phyloP scores from a whole-genome alignment of 768 basidiomycete species.

The Nevesoporus exiguus region DNA sequence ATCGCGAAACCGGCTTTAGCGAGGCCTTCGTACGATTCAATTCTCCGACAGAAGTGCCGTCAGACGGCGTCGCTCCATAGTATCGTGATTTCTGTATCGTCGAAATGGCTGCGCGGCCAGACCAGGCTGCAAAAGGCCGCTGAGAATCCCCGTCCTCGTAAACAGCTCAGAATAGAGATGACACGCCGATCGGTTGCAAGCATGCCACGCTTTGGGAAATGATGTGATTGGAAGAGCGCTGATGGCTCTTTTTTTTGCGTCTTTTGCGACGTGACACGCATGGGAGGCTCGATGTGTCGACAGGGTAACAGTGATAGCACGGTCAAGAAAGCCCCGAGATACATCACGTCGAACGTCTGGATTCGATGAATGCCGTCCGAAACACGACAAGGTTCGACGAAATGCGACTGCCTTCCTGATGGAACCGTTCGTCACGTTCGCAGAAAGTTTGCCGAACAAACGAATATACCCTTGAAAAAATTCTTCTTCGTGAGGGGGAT shows the following conservation, averaged over 20 bases:
- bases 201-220: too few species aligned
- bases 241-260: neutral
- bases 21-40: constrained; percentile 30
- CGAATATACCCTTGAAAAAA: constrained; percentile 43
- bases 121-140: neutral
- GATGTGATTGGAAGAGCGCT: constrained; percentile 1
- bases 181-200: constrained; percentile 9
- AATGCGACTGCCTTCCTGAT: constrained; percentile 63
- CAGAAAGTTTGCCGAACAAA: constrained; percentile 48
- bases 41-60: neutral
- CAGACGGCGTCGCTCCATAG: neutral
- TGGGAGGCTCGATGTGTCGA: neutral
- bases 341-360: constrained; percentile 20
- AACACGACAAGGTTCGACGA: constrained; percentile 39
- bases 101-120: constrained; percentile 5
- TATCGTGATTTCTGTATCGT: constrained; percentile 1
- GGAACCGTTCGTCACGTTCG: constrained; percentile 39
- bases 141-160: too few species aligned
- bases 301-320: constrained; percentile 23
- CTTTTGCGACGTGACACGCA: neutral
- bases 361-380: neutral
- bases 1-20: constrained; percentile 31
- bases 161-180: neutral
- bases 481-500: constrained; percentile 21
- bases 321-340: neutral